Conservation (phyloP, 805 yeast species). For the Cyberlindnera americana region DNA sequence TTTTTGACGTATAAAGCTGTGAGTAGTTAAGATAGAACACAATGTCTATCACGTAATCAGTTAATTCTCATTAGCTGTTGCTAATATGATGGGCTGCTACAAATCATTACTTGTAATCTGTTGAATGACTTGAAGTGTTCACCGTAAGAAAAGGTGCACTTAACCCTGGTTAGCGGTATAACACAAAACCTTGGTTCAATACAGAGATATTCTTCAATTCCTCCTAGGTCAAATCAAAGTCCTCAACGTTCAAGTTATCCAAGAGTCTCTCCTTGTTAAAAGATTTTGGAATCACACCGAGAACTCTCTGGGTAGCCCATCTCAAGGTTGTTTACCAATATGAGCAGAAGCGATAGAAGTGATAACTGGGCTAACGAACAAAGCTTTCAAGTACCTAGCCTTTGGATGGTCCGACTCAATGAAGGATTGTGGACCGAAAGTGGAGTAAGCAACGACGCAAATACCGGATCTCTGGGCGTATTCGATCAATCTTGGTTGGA, state of each 20-base stretch:
- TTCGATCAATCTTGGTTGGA: slow-evolving; percentile 51
- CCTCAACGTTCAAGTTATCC: slow-evolving; percentile 56
- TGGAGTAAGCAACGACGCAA: slow-evolving; percentile 74
- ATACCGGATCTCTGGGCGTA: slow-evolving; percentile 56
- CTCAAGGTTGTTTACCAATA: slow-evolving; percentile 59
- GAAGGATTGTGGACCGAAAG: slow-evolving; percentile 83
- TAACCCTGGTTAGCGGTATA: too few species aligned
- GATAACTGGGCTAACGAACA: slow-evolving; percentile 56
- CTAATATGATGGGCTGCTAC: too few species aligned
- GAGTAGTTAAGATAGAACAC: too few species aligned
- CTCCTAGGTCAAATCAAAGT: slow-evolving; percentile 49
- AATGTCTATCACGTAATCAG: too few species aligned
- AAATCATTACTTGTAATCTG: too few species aligned
- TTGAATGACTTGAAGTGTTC: too few species aligned
- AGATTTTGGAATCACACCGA: slow-evolving; percentile 81
- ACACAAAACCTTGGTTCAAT: slow-evolving; percentile 61
- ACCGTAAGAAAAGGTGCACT: too few species aligned
- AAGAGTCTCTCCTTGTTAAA: slow-evolving; percentile 60
- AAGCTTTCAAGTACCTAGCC: slow-evolving; percentile 49
- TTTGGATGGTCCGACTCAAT: slow-evolving; percentile 54
- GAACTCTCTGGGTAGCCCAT: slow-evolving; percentile 80
- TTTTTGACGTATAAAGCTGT: too few species aligned
- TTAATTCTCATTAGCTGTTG: too few species aligned
- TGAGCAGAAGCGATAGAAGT: slow-evolving; percentile 52
- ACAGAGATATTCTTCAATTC: slow-evolving; percentile 53